Base-by-base conservation (phyloP, 805 yeast species). In the Sugiyamaella smithiae region DNA sequence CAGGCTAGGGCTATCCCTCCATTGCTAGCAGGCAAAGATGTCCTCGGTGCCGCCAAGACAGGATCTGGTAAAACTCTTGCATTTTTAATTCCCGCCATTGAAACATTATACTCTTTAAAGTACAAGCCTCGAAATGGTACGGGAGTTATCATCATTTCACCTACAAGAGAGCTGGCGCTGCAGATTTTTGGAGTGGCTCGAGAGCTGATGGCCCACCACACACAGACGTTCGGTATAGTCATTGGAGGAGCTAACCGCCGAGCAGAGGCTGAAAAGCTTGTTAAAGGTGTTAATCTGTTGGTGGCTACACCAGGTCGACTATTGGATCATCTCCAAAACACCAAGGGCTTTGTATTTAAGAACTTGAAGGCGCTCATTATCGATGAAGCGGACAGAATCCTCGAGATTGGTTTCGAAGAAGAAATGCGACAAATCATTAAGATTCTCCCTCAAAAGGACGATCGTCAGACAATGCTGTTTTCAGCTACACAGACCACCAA, bases 401-500 rank as follows among this genome's bases (percentile, higher is more conserved):
- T 93, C 64, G 99, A 95, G 68, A 89, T 90, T 62, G 99, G 99
- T 54, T 93, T 93, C 72, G 99, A 93, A 73, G 98, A 95, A 59
- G 99, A 93, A 73, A 93, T 93, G 98, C 85, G 79, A 67, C 98
- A 93, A 70, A 93, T 93, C 64, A 88, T 93, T 63, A 88, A 84
- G 69, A 88, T 95, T 55, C 74, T 93, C 62, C 99, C 99, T 40
- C 46, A 51, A 28, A 85, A 81, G 53, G 91, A 88, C 57, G 90
- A 85, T 57, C 84, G 99, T 70, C 99, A 93, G 69, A 78, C 96
- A 35, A 91, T 93, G 98, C 73, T 93, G 55, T 93, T 93, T 66
- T 91, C 98, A n/a, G 99, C 99, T 42, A 93, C 99, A 1, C 99
- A 93, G 69, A 93, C 99, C 25, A 93, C 98, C 35, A 93, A 95